Evolutionary conservation across 1,284 basidiomycete species (phyloP), one percentile per base, ranked within the genome.

Genomic region (Malassezia furfur): DNA sequence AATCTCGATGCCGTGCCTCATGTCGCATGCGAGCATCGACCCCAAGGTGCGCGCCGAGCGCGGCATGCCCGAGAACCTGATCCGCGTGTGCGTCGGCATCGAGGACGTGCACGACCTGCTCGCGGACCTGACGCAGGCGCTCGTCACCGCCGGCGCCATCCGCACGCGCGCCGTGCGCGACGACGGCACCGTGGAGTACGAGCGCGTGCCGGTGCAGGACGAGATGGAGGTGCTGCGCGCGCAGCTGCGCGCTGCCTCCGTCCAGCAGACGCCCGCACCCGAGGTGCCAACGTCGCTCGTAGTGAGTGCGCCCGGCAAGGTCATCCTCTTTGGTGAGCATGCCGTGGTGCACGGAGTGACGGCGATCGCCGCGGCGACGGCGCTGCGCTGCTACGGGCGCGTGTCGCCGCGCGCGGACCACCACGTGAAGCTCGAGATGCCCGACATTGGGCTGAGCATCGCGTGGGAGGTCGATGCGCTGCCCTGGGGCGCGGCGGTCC

Each of bases 11-110:
- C 94, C 94, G 41, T 98, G 94, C 76, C 84, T 91, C 66, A 98
- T 99, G 94, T 94, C 90, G 25, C 94, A 99, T 77, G 91, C 94
- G 28, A 96, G 91, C 37, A 99, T 99, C 66, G 91, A 96, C 70
- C 84, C 93, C 31, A 87, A 88, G 34, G 84, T 85, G 21, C 86
- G 94, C 35, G 90, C 89, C 28, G 91, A 85, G 50, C 87, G 94
- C 57, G 90, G 91, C 46, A 81, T 99, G 30, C 94, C 93, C 25
- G 94, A 99, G 76, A 89, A 98, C 76, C 82, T 99, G 54, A 96
- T 99, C 70, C 87, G 94, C 45, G 82, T 98, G 34, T 99, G 94
- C 72, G 90, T 98, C 66, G 94, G 94, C 63, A 98, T 99, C 65
- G 94, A 99, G 78, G 93, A 98, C 76, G 81, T 87, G 3, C 81